phyloP scores from a whole-genome alignment of 495 filamentous ascomycete species.

The Patellaria atrata region DNA sequence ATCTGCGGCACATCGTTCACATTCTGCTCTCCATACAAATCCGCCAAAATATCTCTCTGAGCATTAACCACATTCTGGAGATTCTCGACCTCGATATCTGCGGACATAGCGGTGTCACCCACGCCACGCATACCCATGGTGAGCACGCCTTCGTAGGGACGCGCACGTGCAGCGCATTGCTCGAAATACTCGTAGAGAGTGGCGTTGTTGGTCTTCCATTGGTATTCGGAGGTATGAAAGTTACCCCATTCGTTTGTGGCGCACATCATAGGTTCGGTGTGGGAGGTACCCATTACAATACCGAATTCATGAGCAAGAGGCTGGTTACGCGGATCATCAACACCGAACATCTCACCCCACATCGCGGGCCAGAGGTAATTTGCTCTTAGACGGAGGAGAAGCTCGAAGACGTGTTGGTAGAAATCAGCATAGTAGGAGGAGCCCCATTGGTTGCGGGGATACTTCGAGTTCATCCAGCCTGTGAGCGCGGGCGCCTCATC shows the following conservation, averaged over 20 bases:
- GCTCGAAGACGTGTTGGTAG: constrained; percentile 55
- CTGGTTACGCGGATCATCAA: constrained; percentile 54
- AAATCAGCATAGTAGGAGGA: constrained; percentile 48
- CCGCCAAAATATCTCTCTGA: constrained; percentile 41
- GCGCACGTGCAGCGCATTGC: constrained; percentile 50
- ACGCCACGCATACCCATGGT: constrained; percentile 63
- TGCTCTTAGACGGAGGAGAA: constrained; percentile 51
- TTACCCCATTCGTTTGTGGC: constrained; percentile 54
- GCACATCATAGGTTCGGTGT: constrained; percentile 62
- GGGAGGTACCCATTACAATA: constrained; percentile 55
- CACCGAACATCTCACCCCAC: constrained; percentile 56
- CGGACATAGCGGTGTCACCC: constrained; percentile 46
- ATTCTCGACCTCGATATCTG: constrained; percentile 42
- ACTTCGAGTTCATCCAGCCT: constrained; percentile 49
- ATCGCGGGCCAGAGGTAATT: constrained; percentile 66
- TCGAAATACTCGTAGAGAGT: constrained; percentile 51
- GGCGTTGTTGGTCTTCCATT: constrained; percentile 50
- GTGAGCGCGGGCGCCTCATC: constrained; percentile 61
- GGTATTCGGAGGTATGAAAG: constrained; percentile 42
- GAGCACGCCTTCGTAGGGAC: constrained; percentile 48
- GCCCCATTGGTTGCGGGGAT: constrained; percentile 36
- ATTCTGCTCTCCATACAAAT: constrained; percentile 39
- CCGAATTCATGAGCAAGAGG: constrained; percentile 56
- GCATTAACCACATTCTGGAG: constrained; percentile 44
- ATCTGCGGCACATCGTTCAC: constrained; percentile 48